Conservation (phyloP, 305 asterid genomes). For the Plantago lanceolata region DNA sequence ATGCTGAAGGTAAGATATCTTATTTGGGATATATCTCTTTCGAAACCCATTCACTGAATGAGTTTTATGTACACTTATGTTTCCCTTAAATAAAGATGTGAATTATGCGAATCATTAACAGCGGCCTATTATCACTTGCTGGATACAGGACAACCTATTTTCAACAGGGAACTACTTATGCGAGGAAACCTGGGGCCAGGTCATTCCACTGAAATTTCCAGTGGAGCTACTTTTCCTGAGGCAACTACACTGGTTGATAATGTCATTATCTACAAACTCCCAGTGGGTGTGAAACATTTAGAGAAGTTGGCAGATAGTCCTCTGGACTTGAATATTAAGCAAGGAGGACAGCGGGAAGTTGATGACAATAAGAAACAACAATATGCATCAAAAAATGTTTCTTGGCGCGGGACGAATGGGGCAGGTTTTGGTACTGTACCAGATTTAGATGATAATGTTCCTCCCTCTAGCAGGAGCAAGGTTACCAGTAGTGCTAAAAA, state of each 20-base stretch:
- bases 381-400: constrained; percentile 30
- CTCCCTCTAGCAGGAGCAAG: constrained; percentile 37
- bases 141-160: constrained; percentile 44
- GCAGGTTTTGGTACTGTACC: constrained; percentile 30
- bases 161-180: constrained; percentile 56
- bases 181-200: constrained; percentile 51
- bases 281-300: constrained; percentile 71
- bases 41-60: constrained; percentile 12
- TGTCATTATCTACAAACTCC: constrained; percentile 65
- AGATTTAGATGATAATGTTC: constrained; percentile 30
- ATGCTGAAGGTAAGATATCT: constrained; percentile 51
- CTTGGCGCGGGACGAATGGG: constrained; percentile 45
- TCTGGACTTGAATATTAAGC: constrained; percentile 34
- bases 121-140: constrained; percentile 18
- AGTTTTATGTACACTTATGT: constrained; percentile 7
- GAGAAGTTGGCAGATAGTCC: constrained; percentile 46
- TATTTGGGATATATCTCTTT: constrained; percentile 16
- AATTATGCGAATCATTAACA: constrained; percentile 16
- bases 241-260: constrained; percentile 40
- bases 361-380: constrained; percentile 41
- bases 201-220: constrained; percentile 38
- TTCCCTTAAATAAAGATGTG: constrained; percentile 14
- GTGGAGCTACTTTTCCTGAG: constrained; percentile 42
- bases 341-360: constrained; percentile 32
- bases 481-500: constrained; percentile 40